Evolutionary conservation across 2,329 filamentous ascomycete genomes (phyloP), one percentile per base, ranked within the genome.

Genomic region (Penicillium frequentans): DNA sequence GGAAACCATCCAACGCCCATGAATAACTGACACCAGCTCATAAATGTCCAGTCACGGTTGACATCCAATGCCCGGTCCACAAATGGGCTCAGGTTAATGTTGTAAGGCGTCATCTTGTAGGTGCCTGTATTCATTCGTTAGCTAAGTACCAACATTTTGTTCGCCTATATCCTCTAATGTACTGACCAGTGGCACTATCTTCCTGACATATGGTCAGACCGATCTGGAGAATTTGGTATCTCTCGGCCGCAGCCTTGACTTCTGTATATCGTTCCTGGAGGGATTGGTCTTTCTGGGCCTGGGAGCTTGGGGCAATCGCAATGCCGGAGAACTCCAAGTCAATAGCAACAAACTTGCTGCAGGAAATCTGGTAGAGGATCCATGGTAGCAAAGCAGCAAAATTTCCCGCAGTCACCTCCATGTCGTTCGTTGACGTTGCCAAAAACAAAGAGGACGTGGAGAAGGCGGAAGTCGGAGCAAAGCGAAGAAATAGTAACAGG

Each of bases 251-350:
- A 27, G 74, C 73, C 67, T 84, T 87, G 55, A 79, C 78, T 60
- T 89, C 86, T 11, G 76, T 72, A 66, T 89, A 90, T 54, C 83
- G 81, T 44, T 86, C 75, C 63, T 89, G 82, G 2, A 89, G 73
- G 3, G 80, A 81, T 31, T 79, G 79, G 56, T 78, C 79, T 35
- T 77, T 75, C 37, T 68, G 65, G 29, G 75, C 71, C 13, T 66
- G 62, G 55, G 66, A 68, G 14, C 66, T 64, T 45, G 75, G 73
- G 24, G 78, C 79, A 13, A 70, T 71, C 3, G 79, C 77, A 23
- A 90, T 86, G 2, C 87, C 87, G 14, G 86, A 88, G 46, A 89
- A 81, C 70, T 90, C 87, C 13, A 89, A 77, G 66, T 90, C 87
- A 56, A 90, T 77, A 3, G 86, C 78, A 13, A 90, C 82, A 64